Evolutionary conservation across 139 green algal species (phyloP).

Genomic region (Closterium sp.): DNA sequence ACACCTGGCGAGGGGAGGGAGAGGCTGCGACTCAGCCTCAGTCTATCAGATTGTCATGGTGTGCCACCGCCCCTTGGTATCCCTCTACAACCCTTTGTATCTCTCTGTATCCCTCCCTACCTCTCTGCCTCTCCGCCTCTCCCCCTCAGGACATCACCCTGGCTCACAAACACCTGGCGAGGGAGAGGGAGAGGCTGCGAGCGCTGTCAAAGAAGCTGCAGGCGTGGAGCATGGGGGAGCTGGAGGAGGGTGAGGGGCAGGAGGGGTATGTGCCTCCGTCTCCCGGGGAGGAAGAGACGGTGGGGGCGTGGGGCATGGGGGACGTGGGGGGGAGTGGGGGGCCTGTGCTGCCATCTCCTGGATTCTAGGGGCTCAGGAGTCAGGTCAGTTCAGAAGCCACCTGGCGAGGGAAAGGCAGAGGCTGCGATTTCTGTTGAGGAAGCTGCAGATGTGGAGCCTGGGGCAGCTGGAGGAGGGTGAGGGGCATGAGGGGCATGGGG

Average conservation of each 20-base stretch:
- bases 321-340: too few species aligned
- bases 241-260: background rate
- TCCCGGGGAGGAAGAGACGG: background rate
- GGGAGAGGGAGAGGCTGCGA: background rate
- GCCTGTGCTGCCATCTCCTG: background rate
- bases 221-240: background rate
- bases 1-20: background rate
- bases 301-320: background rate
- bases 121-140: background rate
- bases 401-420: too few species aligned
- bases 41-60: too few species aligned
- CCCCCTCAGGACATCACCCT: background rate
- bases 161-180: background rate
- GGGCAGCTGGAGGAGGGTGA: background rate
- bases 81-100: too few species aligned
- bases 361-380: too few species aligned
- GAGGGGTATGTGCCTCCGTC: background rate
- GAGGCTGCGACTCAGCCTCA: background rate
- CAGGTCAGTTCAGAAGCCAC: too few species aligned
- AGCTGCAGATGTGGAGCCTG: background rate
- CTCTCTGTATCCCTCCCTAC: background rate
- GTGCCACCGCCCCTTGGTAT: too few species aligned
- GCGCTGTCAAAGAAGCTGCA: background rate
- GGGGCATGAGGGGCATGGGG: too few species aligned
- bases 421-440: too few species aligned